Conservation (phyloP, 2,329 filamentous ascomycete genomes). For the Ascomycota sp. region DNA sequence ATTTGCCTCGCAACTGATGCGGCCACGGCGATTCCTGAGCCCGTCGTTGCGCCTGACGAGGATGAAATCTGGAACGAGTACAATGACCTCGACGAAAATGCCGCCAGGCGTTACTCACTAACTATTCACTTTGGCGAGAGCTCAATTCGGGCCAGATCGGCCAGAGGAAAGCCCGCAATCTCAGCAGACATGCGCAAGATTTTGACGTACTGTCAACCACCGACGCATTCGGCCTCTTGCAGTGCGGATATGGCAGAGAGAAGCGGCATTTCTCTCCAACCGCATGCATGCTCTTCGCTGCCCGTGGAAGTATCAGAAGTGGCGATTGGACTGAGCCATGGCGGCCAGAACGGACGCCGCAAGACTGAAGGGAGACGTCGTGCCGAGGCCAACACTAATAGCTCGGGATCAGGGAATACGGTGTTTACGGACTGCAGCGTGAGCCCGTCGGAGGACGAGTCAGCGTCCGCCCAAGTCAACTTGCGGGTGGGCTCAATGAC, state of each 20-base stretch:
- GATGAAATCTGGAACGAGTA: constrained; percentile 94
- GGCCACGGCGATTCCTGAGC: constrained; percentile 44
- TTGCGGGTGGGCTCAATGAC: constrained; percentile 64
- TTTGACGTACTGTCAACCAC: constrained; percentile 14
- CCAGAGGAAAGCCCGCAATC: constrained; percentile 6
- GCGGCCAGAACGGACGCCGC: not conserved
- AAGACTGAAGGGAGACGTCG: not conserved
- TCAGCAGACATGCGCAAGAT: constrained; percentile 8
- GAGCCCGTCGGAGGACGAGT: constrained; percentile 32
- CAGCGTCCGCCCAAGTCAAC: constrained; percentile 50
- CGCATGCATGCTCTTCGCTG: constrained; percentile 19
- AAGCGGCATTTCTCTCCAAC: constrained; percentile 26
- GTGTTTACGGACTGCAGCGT: constrained; percentile 25
- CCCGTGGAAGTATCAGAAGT: constrained; percentile 23
- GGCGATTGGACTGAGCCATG: constrained; percentile 4
- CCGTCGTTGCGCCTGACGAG: constrained; percentile 43
- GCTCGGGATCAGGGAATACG: constrained; percentile 11
- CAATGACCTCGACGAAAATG: constrained; percentile 57
- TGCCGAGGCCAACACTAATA: constrained; percentile 10
- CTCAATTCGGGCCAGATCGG: constrained; percentile 6
- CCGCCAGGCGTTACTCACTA: constrained; percentile 23
- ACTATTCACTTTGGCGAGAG: constrained; percentile 12
- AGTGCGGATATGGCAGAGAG: constrained; percentile 34
- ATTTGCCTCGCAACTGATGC: constrained; percentile 37
- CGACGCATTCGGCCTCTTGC: constrained; percentile 27